Percentiles rank a stretch among this genome's conserved stretches.
Conservation (phyloP, 1,139 yeast species). For the Arxiozyma heterogenica region DNA sequence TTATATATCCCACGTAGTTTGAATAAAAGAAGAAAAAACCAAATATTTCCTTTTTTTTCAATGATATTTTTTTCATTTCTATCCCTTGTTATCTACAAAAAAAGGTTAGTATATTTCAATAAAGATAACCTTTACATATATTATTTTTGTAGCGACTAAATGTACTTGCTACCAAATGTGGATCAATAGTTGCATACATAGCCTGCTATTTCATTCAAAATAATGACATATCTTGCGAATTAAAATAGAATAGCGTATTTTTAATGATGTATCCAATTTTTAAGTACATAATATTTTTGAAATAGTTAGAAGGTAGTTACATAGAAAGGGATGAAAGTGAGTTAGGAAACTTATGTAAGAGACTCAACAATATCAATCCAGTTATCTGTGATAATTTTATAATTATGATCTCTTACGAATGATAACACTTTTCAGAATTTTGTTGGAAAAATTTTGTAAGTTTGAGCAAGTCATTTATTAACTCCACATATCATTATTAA, state of each 20-base stretch:
- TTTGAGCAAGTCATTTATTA: neutral
- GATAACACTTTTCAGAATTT: neutral
- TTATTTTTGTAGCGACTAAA: too few relatives aligned
- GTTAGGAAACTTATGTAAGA: neutral
- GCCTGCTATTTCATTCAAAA: neutral
- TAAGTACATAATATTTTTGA: neutral
- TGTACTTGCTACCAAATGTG: too few relatives aligned
- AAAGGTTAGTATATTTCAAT: neutral
- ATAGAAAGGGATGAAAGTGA: neutral
- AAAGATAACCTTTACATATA: too few relatives aligned
- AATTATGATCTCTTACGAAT: neutral
- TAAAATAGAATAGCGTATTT: too few relatives aligned
- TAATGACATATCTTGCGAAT: too few relatives aligned
- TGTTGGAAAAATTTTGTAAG: neutral
- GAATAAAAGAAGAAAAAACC: neutral
- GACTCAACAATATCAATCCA: too few relatives aligned
- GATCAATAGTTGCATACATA: too few relatives aligned
- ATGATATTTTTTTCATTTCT: neutral
- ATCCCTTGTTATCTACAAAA: neutral
- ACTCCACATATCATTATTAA: neutral
- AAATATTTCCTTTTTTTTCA: neutral
- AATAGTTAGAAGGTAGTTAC: neutral
- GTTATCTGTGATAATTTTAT: neutral
- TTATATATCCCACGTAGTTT: neutral
- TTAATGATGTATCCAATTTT: too few relatives aligned